phyloP scores from a whole-genome alignment of 192 early-diverging fungal genomes.

The Dispira simplex region DNA sequence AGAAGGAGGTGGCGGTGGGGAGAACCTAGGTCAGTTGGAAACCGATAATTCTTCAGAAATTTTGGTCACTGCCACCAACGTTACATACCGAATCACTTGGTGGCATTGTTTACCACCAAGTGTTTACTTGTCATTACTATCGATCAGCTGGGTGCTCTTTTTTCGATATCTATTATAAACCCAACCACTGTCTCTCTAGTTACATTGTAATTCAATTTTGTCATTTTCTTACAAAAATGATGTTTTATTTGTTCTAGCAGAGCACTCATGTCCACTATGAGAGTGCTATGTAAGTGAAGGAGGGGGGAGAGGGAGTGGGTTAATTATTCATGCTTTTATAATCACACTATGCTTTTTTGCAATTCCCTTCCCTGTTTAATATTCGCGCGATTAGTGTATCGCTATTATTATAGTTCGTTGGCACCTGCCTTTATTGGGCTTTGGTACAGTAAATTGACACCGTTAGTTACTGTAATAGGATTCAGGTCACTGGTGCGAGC shows the following conservation, averaged over 20 bases:
- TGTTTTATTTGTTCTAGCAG: neutral
- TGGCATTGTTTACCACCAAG: slow-evolving; percentile 25
- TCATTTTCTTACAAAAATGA: neutral
- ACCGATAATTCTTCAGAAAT: slow-evolving; percentile 20
- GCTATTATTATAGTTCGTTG: too few relatives aligned
- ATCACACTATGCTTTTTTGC: too few relatives aligned
- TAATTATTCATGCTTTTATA: too few relatives aligned
- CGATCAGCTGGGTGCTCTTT: slow-evolving; percentile 27
- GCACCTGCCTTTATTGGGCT: too few relatives aligned
- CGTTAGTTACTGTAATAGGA: too few relatives aligned
- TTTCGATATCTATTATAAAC: neutral
- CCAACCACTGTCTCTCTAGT: neutral
- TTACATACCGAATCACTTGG: slow-evolving; percentile 17
- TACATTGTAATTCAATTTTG: too few relatives aligned
- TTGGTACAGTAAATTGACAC: too few relatives aligned
- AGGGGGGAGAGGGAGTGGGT: neutral
- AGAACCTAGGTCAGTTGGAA: slow-evolving; percentile 10
- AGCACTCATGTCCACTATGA: neutral
- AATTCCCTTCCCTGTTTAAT: too few relatives aligned
- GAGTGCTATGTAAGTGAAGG: neutral
- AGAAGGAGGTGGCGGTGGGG: too few relatives aligned
- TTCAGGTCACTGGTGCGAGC: too few relatives aligned
- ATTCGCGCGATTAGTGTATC: too few relatives aligned
- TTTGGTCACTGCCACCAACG: slow-evolving; percentile 17
- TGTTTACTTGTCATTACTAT: slow-evolving; percentile 16